Percentiles rank a stretch among this genome's conserved stretches.
phyloP scores from a whole-genome alignment of 805 yeast genomes.

The Yarrowia yakushimensis region DNA sequence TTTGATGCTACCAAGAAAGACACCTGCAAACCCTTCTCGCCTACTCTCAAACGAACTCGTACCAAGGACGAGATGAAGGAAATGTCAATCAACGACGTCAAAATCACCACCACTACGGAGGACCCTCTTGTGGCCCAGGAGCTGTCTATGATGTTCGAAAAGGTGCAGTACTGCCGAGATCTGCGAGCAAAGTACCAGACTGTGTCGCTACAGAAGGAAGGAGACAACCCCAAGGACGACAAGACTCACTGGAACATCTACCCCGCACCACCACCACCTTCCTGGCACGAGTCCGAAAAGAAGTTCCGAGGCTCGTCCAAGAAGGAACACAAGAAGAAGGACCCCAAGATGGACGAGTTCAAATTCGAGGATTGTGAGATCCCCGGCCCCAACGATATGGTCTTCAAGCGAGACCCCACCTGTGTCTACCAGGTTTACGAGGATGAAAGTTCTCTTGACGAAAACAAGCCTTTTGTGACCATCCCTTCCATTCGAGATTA shows the following conservation, averaged over 20 bases:
- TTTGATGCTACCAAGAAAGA: constrained; percentile 3
- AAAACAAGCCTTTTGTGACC: constrained; percentile 42
- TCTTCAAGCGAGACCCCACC: constrained; percentile 51
- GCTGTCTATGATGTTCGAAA: constrained; percentile 38
- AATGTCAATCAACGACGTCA: constrained; percentile 22
- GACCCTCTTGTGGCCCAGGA: constrained; percentile 39
- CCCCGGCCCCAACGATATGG: constrained; percentile 49
- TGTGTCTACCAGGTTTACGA: constrained; percentile 67
- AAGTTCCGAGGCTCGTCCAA: constrained; percentile 40
- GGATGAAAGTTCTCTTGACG: constrained; percentile 32
- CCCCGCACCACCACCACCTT: constrained; percentile 92
- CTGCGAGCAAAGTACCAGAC: constrained; percentile 73
- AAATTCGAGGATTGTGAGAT: constrained; percentile 47
- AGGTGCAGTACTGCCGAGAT: constrained; percentile 53
- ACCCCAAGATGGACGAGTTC: constrained; percentile 36
- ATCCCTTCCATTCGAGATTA: constrained; percentile 84
- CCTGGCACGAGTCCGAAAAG: constrained; percentile 63
- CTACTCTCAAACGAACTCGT: constrained; percentile 17
- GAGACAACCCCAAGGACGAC: constrained; percentile 79
- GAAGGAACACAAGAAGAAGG: constrained; percentile 34
- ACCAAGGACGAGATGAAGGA: constrained; percentile 5
- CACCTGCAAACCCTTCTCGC: constrained; percentile 11
- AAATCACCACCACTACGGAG: constrained; percentile 29
- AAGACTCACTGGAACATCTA: constrained; percentile 67
- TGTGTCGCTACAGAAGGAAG: constrained; percentile 66